These are phyloP conservation scores for Leccinum subspadiceum DNA, from an alignment of 1,284 basidiomycete genomes.

Conservation along the genomic window DNA sequence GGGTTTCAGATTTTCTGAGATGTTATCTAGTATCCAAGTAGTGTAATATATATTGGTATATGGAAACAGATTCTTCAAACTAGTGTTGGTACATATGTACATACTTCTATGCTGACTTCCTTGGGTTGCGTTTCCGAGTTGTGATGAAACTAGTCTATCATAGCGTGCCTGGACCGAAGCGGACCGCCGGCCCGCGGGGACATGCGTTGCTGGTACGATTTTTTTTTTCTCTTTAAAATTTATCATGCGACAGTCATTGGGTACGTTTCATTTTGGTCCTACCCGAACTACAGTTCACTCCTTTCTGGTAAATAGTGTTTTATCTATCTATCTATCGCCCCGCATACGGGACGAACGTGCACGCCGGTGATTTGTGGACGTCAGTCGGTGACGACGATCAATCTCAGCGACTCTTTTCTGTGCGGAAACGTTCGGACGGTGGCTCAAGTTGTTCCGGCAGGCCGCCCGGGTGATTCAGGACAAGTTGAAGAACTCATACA, in stretches of 20 bases:
- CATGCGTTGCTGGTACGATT: not conserved
- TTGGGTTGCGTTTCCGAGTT: not conserved
- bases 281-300: not conserved
- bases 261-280: too few species aligned
- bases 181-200: not conserved
- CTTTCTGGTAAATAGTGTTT: not conserved
- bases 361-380: not conserved
- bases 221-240: not conserved
- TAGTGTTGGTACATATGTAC: too few species aligned
- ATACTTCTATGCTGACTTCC: not conserved
- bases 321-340: not conserved
- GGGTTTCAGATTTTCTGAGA: not conserved
- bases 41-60: not conserved
- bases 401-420: not conserved
- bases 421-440: not conserved
- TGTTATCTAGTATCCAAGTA: not conserved
- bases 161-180: not conserved
- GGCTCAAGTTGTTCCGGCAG: not conserved
- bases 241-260: not conserved
- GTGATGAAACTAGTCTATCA: too few species aligned
- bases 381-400: not conserved
- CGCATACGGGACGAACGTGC: constrained; percentile 5
- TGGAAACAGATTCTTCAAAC: too few species aligned
- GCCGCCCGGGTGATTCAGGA: not conserved
- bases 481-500: not conserved